A percentile compares a stretch with the other conserved stretches of the same genome.
Evolutionary conservation across 148 eudicot genomes (phyloP).

Genomic region (Linanthus parryae): DNA sequence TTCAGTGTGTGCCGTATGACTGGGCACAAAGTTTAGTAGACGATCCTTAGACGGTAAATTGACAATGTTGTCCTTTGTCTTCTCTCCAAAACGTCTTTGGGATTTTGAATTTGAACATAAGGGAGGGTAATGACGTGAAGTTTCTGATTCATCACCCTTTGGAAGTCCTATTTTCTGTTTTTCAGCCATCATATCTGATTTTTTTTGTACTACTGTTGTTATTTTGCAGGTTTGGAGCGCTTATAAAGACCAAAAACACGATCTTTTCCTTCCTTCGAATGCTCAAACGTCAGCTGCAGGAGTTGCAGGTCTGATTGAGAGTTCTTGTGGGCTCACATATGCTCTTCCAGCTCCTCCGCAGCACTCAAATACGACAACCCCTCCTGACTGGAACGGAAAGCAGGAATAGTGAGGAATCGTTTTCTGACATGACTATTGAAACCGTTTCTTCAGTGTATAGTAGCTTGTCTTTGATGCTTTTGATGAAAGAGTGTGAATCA

Average conservation of each 20-base stretch:
- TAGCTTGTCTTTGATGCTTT: too few relatives aligned
- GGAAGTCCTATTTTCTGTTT: neutral
- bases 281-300: conserved; percentile 97
- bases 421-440: too few relatives aligned
- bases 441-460: too few relatives aligned
- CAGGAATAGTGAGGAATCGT: too few relatives aligned
- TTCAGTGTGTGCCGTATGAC: too few relatives aligned
- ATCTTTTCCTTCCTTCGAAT: conserved; percentile 94
- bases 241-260: conserved; percentile 94
- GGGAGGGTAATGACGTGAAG: neutral
- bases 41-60: too few relatives aligned
- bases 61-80: too few relatives aligned
- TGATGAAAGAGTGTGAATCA: too few relatives aligned
- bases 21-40: too few relatives aligned
- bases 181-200: neutral
- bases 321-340: conserved; percentile 63
- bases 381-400: conserved; percentile 44
- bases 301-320: conserved; percentile 91
- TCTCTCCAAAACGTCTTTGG: too few relatives aligned
- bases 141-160: neutral
- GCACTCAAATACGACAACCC: conserved; percentile 28
- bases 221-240: conserved; percentile 84
- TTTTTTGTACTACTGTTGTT: neutral
- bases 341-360: conserved; percentile 80
- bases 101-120: neutral